Evolutionary conservation across 768 basidiomycete species (phyloP), one percentile per base, ranked within the genome.

Genomic region (Suillus americanus): DNA sequence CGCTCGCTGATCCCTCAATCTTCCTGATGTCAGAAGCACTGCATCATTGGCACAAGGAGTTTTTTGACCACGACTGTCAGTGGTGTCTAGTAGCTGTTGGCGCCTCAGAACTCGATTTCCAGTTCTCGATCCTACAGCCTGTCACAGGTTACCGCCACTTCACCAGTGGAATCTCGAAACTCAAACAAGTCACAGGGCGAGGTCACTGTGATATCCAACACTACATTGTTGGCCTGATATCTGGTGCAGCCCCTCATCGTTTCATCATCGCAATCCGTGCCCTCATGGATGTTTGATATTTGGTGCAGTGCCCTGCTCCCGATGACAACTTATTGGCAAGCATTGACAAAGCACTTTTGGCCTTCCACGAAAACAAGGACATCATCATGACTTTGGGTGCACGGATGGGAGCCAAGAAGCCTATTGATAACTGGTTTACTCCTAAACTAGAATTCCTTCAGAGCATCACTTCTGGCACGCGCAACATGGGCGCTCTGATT

Each of bases 101-200:
- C 1, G 35, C 25, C 0, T 50, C 33, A 3, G 75, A 77, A 57
- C 40, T 62, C 0, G 56, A 66, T 35, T 67, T 65, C n/a, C 6
- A 30, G 4, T 69, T 64, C 20, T 65, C 59, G 4, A n/a, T 67
- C 5, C 10, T 65, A 18, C 64, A 38, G 0, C 33, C 28, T 9
- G 30, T 62, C n/a, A 65, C 50, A 16, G 79, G 79, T 5, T 76
- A 74, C 65, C 68, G 72, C 35, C 79, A 80, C 43, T 83, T 81
- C 60, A 65, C 67, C 12, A 70, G 77, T 9, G 79, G 81, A 0
- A 78, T 83, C n/a, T 79, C 75, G 4, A 66, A 68, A 12, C 62
- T 82, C 13, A 82, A 81, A 54, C 81, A 83, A 65, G 76, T 80
- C 0, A 78, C 78, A 30, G 79, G 81, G 0, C 41, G 73, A 12